Evolutionary conservation across 441 rosid species (phyloP).

Genomic region (Pelargonium myrrhifolium): DNA sequence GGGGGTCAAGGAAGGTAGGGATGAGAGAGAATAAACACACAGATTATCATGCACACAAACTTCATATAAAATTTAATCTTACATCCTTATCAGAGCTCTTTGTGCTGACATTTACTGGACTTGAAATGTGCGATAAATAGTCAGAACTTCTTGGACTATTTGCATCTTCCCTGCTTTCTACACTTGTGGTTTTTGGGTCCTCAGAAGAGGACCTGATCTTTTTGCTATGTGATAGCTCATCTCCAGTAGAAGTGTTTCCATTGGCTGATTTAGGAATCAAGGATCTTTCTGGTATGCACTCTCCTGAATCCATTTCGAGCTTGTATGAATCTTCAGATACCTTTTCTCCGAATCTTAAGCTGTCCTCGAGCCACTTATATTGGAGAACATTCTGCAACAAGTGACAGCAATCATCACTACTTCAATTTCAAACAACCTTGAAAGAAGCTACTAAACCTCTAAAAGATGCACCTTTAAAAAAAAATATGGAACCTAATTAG

Average conservation of each 20-base stretch:
- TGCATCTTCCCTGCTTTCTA: conserved; percentile 16
- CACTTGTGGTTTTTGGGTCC: conserved; percentile 15
- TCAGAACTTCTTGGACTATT: conserved; percentile 32
- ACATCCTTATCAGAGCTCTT: conserved; percentile 39
- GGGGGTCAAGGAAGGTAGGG: too few relatives aligned
- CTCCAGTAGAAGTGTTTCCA: conserved; percentile 22
- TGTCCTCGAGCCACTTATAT: conserved; percentile 85
- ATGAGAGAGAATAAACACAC: background rate
- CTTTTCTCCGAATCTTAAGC: conserved; percentile 59
- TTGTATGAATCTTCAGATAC: conserved; percentile 55
- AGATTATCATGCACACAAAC: background rate
- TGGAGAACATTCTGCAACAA: conserved; percentile 46
- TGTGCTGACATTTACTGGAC: conserved; percentile 28
- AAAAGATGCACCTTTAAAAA: background rate
- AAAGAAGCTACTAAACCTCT: background rate
- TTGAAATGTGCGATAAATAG: conserved; percentile 26
- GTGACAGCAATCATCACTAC: background rate
- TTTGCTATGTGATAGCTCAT: conserved; percentile 34
- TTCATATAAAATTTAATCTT: conserved; percentile 21
- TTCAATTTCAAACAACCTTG: background rate
- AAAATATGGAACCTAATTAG: too few relatives aligned
- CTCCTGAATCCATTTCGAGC: conserved; percentile 30
- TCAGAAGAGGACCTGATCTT: conserved; percentile 33
- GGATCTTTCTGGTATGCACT: conserved; percentile 23
- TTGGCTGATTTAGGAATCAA: conserved; percentile 17